These are phyloP conservation scores for Durotheca rogersii DNA, from an alignment of 495 filamentous ascomycete genomes.

Conservation along the genomic window DNA sequence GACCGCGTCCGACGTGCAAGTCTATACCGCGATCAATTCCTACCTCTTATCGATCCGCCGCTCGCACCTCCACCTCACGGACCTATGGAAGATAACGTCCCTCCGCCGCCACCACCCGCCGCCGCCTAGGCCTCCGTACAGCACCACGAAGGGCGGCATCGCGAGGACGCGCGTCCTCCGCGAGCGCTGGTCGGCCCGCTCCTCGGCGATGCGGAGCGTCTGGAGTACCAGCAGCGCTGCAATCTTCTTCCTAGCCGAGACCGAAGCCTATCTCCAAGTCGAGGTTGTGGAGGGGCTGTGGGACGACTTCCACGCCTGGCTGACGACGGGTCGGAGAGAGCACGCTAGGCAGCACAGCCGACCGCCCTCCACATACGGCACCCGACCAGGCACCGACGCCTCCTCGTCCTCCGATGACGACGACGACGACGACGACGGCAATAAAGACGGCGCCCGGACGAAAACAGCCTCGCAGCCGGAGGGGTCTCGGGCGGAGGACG, in stretches of 20 bases:
- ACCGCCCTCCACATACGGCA: background rate
- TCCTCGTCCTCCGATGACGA: background rate
- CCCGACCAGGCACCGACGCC: background rate
- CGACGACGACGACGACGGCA: too few species aligned
- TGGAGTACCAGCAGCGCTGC: constrained; percentile 87
- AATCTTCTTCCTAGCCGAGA: constrained; percentile 82
- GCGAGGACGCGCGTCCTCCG: constrained; percentile 57
- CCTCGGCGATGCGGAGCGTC: constrained; percentile 66
- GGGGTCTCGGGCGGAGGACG: too few species aligned
- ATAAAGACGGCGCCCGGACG: too few species aligned
- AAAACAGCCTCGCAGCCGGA: too few species aligned
- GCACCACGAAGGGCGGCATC: constrained; percentile 58
- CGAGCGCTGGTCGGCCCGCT: constrained; percentile 58
- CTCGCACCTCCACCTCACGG: constrained; percentile 75
- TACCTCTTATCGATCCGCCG: constrained; percentile 83
- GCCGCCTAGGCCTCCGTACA: constrained; percentile 63
- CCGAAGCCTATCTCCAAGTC: constrained; percentile 82
- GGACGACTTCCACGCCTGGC: constrained; percentile 60
- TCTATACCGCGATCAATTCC: constrained; percentile 79
- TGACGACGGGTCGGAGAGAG: constrained; percentile 42
- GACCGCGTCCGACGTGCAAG: constrained; percentile 66
- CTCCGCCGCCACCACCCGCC: constrained; percentile 74
- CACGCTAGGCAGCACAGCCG: constrained; percentile 15
- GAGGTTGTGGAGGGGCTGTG: constrained; percentile 82
- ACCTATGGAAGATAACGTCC: constrained; percentile 79